Evolutionary conservation across 1,284 basidiomycete genomes (phyloP).

Genomic region (Rhodotorula mucilaginosa): DNA sequence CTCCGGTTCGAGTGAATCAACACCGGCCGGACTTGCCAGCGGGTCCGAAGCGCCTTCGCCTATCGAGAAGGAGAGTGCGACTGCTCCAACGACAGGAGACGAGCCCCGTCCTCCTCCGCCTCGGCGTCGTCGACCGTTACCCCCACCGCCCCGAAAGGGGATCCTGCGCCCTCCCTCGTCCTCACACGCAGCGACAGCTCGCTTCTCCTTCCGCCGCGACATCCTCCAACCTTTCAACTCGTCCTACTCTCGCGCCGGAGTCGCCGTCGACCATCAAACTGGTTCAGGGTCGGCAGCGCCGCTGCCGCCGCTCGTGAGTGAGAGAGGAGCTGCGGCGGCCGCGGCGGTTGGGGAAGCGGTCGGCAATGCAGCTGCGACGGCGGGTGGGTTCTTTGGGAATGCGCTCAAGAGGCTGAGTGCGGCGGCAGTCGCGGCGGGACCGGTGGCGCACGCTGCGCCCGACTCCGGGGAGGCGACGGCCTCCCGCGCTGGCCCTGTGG

Average conservation of each 20-base stretch:
- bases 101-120: background rate
- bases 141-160: slow-evolving; percentile 26
- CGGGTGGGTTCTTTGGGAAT: slow-evolving; percentile 31
- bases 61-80: background rate
- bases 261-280: too few species aligned
- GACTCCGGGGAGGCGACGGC: too few species aligned
- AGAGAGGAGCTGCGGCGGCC: slow-evolving; percentile 13
- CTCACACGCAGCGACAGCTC: slow-evolving; percentile 20
- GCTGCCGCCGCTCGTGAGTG: slow-evolving; percentile 9
- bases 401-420: slow-evolving; percentile 29
- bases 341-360: slow-evolving; percentile 21
- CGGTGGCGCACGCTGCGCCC: background rate
- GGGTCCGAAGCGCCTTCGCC: too few species aligned
- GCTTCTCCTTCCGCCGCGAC: slow-evolving; percentile 43
- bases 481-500: too few species aligned
- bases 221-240: slow-evolving; percentile 38
- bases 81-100: background rate
- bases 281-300: slow-evolving; percentile 1
- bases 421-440: slow-evolving; percentile 16
- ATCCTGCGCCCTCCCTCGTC: slow-evolving; percentile 41
- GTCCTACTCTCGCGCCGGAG: slow-evolving; percentile 6
- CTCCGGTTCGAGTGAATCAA: too few species aligned
- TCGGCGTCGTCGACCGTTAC: background rate
- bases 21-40: too few species aligned
- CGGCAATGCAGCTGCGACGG: slow-evolving; percentile 18